phyloP scores from a whole-genome alignment of 305 asterid genomes.

The Fraxinus ornus region DNA sequence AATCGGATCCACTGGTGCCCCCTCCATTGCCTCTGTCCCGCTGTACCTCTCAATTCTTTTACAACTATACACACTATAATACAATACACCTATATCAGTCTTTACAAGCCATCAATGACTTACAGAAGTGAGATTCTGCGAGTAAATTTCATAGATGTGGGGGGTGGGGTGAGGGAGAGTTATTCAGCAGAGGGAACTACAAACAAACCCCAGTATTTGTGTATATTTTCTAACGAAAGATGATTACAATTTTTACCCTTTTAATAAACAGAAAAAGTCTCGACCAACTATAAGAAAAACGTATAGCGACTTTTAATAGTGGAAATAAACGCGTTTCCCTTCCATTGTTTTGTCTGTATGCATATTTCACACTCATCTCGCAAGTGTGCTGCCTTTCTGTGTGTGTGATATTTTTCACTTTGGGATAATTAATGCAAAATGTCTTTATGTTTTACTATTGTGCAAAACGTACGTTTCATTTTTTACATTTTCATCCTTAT shows the following conservation, averaged over 20 bases:
- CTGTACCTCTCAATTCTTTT: slow-evolving; percentile 61
- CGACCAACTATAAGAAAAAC: slow-evolving; percentile 1
- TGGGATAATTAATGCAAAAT: too few species aligned
- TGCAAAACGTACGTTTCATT: too few species aligned
- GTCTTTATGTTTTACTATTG: too few species aligned
- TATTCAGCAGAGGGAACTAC: not conserved
- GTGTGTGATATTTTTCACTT: not conserved
- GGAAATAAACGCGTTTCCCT: not conserved
- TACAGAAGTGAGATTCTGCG: not conserved
- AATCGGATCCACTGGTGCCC: slow-evolving; percentile 73
- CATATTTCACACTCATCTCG: not conserved
- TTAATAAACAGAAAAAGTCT: not conserved
- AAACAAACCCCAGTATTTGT: slow-evolving; percentile 2
- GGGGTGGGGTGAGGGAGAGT: not conserved
- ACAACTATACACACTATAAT: slow-evolving; percentile 23
- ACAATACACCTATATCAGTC: not conserved
- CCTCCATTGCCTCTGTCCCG: slow-evolving; percentile 68
- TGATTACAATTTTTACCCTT: not conserved
- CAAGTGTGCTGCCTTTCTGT: not conserved
- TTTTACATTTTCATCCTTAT: too few species aligned
- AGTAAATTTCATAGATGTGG: not conserved
- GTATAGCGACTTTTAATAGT: not conserved
- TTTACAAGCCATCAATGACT: slow-evolving; percentile 3
- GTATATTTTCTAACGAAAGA: not conserved
- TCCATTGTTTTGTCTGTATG: not conserved